Conservation (phyloP, 805 yeast species). For the Ogataea nitratoaversa region DNA sequence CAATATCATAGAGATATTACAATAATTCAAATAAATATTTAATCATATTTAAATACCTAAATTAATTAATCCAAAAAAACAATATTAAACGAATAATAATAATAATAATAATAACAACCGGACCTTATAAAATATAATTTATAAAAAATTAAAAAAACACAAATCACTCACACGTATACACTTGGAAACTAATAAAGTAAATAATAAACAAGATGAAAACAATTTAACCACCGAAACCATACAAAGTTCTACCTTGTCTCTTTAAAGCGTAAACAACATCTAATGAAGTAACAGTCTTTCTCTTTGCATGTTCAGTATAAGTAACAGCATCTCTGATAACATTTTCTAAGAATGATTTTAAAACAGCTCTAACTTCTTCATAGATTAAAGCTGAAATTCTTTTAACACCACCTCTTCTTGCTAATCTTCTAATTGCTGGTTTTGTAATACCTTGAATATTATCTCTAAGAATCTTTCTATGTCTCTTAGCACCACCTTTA, state of each 20-base stretch:
- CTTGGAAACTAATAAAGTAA: too few relatives aligned
- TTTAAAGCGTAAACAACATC: constrained; percentile 98
- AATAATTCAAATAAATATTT: too few relatives aligned
- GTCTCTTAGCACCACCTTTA: constrained; percentile 99
- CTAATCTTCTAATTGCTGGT: constrained; percentile 99
- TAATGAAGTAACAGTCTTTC: constrained; percentile 98
- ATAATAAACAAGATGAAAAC: too few relatives aligned
- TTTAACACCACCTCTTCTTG: constrained; percentile 99
- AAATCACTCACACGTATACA: too few relatives aligned
- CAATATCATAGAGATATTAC: too few relatives aligned
- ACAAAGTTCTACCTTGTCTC: constrained; percentile 99
- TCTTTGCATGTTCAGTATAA: constrained; percentile 99
- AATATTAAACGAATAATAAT: too few relatives aligned
- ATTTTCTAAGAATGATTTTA: constrained; percentile 92
- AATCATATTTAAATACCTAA: too few relatives aligned
- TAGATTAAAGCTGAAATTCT: constrained; percentile 98
- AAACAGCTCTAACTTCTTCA: constrained; percentile 97
- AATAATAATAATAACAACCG: too few relatives aligned
- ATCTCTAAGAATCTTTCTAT: constrained; percentile 98
- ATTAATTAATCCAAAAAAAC: too few relatives aligned
- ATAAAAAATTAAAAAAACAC: too few relatives aligned
- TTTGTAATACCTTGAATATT: constrained; percentile 99
- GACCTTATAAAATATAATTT: too few relatives aligned
- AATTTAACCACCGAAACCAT: constrained; percentile 98
- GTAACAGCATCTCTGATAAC: constrained; percentile 99